Base-by-base conservation (phyloP, 352 stramenopile genomes). In the Phytophthora pinifolia region DNA sequence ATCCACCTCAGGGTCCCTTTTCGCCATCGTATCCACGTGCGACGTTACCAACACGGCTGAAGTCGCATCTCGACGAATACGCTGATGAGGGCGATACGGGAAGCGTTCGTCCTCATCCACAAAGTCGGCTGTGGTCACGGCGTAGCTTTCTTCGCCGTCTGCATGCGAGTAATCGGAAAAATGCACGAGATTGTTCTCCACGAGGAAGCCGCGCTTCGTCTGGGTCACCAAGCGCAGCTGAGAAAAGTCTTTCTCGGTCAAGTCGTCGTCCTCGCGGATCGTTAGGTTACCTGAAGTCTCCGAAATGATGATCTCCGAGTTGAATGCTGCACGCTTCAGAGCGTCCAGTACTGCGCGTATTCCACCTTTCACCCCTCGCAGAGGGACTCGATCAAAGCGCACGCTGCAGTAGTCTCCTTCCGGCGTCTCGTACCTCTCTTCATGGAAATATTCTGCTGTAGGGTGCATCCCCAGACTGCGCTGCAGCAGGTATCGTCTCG, bases 241-340 rank as follows among this genome's bases (percentile, higher is more conserved):
- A 9, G 65, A 66, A 8, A 69, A 63, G 14, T 69, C 65, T 9
- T 67, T 50, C 14, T 78, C 71, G 13, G 52, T 66, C 35, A 68
- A 50, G 50, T 81, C 69, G 51, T 84, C 71, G 32, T 84, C 74
- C 54, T 84, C 74, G 7, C 74, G 70, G 27, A 80, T 76, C 30
- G 70, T 83, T 15, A 84, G 65, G 30, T 79, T 62, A 6, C 70
- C 74, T 0, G 64, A 67, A 3, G 46, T 67, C 50, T 86, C 76
- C 8, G 76, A 79, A 46, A 84, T 75, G 42, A 70, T 83, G 61
- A 87, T 83, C 59, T 87, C n/a, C n/a, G n/a, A n/a, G n/a, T n/a
- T n/a, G n/a, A n/a, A n/a, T n/a, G n/a, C n/a, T n/a, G n/a, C n/a
- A 74, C 7, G 78, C 49, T 39, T 85, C 83, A 33, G 52, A 7